A percentile compares a stretch with the other conserved stretches of the same genome.
These are phyloP conservation scores for Lecanicillium sp. DNA, from an alignment of 2,329 filamentous ascomycete species.

Conservation along the genomic window DNA sequence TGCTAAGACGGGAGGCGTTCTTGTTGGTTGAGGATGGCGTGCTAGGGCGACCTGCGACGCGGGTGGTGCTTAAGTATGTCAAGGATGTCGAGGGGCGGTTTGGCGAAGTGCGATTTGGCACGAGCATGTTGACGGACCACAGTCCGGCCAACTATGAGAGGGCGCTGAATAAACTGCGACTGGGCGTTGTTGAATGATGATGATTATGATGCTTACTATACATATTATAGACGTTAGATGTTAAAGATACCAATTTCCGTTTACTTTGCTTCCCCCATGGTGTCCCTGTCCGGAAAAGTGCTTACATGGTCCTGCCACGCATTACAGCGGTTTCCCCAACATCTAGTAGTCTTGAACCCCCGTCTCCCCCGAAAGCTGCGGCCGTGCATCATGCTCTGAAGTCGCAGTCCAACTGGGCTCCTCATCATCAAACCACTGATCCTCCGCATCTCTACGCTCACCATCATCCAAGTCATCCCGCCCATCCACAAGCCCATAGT, in stretches of 20 bases:
- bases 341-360: slow-evolving; percentile 67
- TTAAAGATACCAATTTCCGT: not conserved
- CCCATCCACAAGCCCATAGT: slow-evolving; percentile 63
- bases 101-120: slow-evolving; percentile 62
- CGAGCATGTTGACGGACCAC: slow-evolving; percentile 69
- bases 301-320: too few relatives aligned
- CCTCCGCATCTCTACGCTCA: slow-evolving; percentile 55
- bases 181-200: slow-evolving; percentile 32
- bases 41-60: slow-evolving; percentile 57
- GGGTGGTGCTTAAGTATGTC: slow-evolving; percentile 64
- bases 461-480: slow-evolving; percentile 64
- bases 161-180: slow-evolving; percentile 52
- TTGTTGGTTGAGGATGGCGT: slow-evolving; percentile 35
- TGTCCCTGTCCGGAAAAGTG: too few relatives aligned
- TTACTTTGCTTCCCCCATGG: too few relatives aligned
- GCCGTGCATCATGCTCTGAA: slow-evolving; percentile 27
- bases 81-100: slow-evolving; percentile 64
- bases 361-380: slow-evolving; percentile 47
- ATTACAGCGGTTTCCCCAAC: too few relatives aligned
- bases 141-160: slow-evolving; percentile 68
- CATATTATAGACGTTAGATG: slow-evolving; percentile 7
- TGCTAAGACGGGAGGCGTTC: slow-evolving; percentile 61
- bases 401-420: slow-evolving; percentile 58
- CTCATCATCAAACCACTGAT: slow-evolving; percentile 75
- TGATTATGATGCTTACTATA: too few relatives aligned